Evolutionary conservation across 495 filamentous ascomycete genomes (phyloP).

Genomic region (Neurospora tetrasperma): DNA sequence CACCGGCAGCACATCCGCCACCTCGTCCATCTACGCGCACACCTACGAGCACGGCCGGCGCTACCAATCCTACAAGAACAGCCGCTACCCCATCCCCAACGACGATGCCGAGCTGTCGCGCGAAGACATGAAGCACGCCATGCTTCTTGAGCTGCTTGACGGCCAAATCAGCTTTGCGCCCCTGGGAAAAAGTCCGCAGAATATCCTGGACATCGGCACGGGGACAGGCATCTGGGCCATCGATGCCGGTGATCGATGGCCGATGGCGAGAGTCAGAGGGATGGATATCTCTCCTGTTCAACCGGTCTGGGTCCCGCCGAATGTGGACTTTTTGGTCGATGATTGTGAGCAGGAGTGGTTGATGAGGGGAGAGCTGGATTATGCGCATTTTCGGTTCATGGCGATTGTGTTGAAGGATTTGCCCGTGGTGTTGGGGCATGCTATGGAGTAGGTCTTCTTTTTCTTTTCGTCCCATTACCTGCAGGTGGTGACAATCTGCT

Average conservation of each 20-base stretch:
- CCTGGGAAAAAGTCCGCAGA: conserved; percentile 28
- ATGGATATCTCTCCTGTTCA: conserved; percentile 31
- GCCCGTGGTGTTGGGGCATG: conserved; percentile 27
- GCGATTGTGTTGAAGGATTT: conserved; percentile 37
- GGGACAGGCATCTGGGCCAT: conserved; percentile 49
- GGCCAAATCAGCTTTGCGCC: conserved; percentile 32
- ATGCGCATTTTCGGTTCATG: conserved; percentile 34
- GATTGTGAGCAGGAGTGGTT: conserved; percentile 37
- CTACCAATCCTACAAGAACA: conserved; percentile 46
- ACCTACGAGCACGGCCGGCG: conserved; percentile 46
- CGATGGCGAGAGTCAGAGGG: conserved; percentile 26
- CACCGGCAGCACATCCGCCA: conserved; percentile 26
- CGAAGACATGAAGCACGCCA: conserved; percentile 37
- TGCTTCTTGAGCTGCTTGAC: conserved; percentile 27
- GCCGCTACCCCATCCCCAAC: conserved; percentile 46
- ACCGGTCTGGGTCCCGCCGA: conserved; percentile 30
- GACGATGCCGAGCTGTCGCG: conserved; percentile 42
- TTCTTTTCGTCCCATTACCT: neutral
- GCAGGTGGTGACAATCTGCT: too few relatives aligned
- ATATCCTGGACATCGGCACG: conserved; percentile 41
- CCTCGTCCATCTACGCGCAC: conserved; percentile 33
- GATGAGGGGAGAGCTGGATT: conserved; percentile 23
- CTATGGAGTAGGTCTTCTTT: conserved; percentile 22
- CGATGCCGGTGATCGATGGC: conserved; percentile 33
- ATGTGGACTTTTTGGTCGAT: conserved; percentile 35